A percentile compares a stretch with the other conserved stretches of the same genome.
phyloP scores from a whole-genome alignment of 805 yeast species.

The Debaryomyces hansenii region DNA sequence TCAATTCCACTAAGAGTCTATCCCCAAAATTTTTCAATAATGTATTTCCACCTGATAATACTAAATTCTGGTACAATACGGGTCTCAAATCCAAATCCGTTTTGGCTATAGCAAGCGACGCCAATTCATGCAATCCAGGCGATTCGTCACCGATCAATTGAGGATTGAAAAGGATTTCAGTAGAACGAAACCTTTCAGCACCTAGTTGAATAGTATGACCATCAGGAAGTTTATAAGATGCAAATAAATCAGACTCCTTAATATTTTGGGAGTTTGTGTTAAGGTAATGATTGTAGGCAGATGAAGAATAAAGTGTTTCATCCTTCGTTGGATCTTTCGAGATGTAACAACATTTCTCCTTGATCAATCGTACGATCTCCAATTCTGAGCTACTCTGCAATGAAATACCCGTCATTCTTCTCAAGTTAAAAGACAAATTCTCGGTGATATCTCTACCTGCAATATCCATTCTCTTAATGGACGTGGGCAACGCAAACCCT shows the following conservation, averaged over 20 bases:
- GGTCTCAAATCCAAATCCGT: conserved; percentile 80
- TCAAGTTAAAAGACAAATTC: conserved; percentile 63
- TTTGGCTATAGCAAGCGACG: conserved; percentile 61
- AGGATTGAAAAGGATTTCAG: conserved; percentile 85
- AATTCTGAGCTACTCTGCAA: conserved; percentile 73
- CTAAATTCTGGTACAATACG: conserved; percentile 64
- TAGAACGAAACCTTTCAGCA: conserved; percentile 67
- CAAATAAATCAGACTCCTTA: conserved; percentile 23
- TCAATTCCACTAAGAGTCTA: conserved; percentile 66
- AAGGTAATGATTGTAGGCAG: conserved; percentile 9
- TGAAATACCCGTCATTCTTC: conserved; percentile 62
- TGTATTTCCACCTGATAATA: conserved; percentile 86
- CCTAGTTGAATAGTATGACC: conserved; percentile 70
- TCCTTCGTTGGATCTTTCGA: conserved; percentile 57
- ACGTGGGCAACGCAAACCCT: conserved; percentile 76
- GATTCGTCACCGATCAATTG: conserved; percentile 75
- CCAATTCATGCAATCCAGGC: conserved; percentile 63
- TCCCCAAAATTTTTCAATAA: conserved; percentile 77
- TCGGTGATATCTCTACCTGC: conserved; percentile 89
- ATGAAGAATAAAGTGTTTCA: conserved; percentile 46
- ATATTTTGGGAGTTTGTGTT: conserved; percentile 9
- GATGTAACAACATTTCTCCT: conserved; percentile 72
- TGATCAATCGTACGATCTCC: conserved; percentile 76
- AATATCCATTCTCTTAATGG: conserved; percentile 71
- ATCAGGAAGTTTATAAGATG: conserved; percentile 72